These are phyloP conservation scores for Petunia secreta DNA, from an alignment of 257 asterid species.

Conservation along the genomic window DNA sequence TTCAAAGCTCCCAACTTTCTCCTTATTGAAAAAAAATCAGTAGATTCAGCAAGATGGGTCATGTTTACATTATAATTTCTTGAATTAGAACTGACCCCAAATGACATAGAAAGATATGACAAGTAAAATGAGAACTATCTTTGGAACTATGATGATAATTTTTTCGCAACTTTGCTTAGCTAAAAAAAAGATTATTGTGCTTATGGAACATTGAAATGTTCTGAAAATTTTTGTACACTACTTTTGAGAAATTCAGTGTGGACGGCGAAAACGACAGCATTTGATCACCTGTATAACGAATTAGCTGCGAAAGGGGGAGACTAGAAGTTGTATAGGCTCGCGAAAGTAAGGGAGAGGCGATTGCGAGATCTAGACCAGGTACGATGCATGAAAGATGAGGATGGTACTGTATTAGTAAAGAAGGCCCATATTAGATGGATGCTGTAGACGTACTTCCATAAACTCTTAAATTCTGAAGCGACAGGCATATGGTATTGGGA, in stretches of 20 bases:
- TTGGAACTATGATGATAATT: constrained; percentile 37
- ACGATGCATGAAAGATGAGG: no score
- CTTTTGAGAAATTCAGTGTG: constrained; percentile 22
- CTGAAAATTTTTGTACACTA: constrained; percentile 29
- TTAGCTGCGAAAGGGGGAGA: no score
- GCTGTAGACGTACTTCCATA: no score
- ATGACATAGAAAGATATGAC: constrained; percentile 31
- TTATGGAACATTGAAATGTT: constrained; percentile 1
- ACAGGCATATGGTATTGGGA: no score
- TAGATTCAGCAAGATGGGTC: constrained; percentile 22
- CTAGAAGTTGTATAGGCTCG: no score
- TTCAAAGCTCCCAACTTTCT: not conserved
- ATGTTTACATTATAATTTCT: constrained; percentile 25
- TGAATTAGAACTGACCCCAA: constrained; percentile 29
- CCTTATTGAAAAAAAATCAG: constrained; percentile 20
- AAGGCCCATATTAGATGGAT: no score
- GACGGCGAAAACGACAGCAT: constrained; percentile 18
- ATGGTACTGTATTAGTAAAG: no score
- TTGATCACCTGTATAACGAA: no score
- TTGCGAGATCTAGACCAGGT: no score
- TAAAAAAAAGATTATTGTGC: not conserved
- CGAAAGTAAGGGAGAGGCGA: no score
- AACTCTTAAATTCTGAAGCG: no score
- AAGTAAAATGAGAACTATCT: constrained; percentile 23
- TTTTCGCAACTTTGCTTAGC: not conserved